Conservation (phyloP, 495 filamentous ascomycete species). For the Aspergillus carlsbadensis region DNA sequence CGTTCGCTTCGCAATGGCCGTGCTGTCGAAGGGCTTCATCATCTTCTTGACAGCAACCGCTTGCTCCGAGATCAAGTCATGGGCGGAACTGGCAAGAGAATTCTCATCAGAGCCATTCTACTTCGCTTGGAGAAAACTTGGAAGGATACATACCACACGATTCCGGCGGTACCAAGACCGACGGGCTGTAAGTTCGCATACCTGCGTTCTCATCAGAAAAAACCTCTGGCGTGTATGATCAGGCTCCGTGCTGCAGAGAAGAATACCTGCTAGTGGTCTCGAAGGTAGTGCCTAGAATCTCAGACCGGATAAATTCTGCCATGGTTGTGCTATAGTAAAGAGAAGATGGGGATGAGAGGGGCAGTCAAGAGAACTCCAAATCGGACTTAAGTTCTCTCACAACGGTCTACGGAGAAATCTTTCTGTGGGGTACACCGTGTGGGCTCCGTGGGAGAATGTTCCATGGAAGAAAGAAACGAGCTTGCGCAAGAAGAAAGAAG, state of each 20-base stretch:
- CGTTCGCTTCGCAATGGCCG: constrained; percentile 91
- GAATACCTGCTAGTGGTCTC: constrained; percentile 90
- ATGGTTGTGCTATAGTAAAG: neutral
- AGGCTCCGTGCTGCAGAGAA: neutral
- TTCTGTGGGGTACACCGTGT: neutral
- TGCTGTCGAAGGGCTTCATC: constrained; percentile 99
- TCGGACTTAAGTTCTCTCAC: neutral
- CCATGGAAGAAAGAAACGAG: neutral
- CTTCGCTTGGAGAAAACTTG: neutral
- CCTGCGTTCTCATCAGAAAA: constrained; percentile 41
- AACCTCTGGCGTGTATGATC: constrained; percentile 16
- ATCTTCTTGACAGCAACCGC: constrained; percentile 99
- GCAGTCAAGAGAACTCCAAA: neutral
- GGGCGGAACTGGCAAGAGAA: constrained; percentile 70
- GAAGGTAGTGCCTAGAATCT: constrained; percentile 98
- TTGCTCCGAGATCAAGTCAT: constrained; percentile 91
- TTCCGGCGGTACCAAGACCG: constrained; percentile 95
- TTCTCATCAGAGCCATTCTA: neutral
- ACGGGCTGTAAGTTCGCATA: constrained; percentile 98
- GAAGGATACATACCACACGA: constrained; percentile 74
- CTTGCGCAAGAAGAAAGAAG: neutral
- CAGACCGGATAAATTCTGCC: constrained; percentile 89
- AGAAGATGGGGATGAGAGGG: neutral
- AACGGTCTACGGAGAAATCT: neutral
- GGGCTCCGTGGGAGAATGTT: neutral